Base-by-base conservation (phyloP, 106 monocot species). In the Xerophyta viscosa region DNA sequence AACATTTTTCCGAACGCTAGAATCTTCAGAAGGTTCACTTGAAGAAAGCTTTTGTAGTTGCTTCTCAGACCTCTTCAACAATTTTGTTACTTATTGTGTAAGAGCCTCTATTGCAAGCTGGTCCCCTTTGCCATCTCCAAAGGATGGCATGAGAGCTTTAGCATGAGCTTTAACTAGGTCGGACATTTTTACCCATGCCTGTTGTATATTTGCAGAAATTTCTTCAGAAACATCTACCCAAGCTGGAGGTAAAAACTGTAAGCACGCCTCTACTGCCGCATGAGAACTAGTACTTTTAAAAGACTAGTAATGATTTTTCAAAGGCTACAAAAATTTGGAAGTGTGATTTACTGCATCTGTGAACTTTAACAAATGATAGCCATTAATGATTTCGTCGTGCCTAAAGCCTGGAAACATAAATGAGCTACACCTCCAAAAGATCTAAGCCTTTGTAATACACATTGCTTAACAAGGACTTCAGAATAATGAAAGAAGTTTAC, bases 181-280 rank as follows among this genome's bases (percentile, higher is more conserved):
- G 5, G 73, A 65, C 70, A 96, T 88, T 74, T 96, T 96, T 46
- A 71, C 68, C n/a, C 73, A 78, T 37, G 78, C 81, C 60, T 67
- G 75, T 50, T 96, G 88, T 71, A 84, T 88, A 62, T 88, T 78
- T 31, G 69, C 66, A 36, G 67, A 24, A 72, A 96, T 85, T 71
- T 96, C 88, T 63, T 96, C 94, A 50, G 88, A 88, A 57, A 82
- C 46, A 71, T 96, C 94, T 29, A 96, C 94, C 94, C 94, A 96
- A 42, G 84, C 84, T 56, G 94, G 94, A 54, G 94, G 88, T 49
- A 96, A 66, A 65, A 59, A 96, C 70, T 10, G 81, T 71, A 37
- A 77, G 36, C 41, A 72, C 61, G 39, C 81, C 81, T 60, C 62
- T 71, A 68, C 78, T 81, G 73, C 78, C 33, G 70, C 36, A 56